phyloP scores from a whole-genome alignment of 23 red algal genomes.

The Gracilariopsis chorda region DNA sequence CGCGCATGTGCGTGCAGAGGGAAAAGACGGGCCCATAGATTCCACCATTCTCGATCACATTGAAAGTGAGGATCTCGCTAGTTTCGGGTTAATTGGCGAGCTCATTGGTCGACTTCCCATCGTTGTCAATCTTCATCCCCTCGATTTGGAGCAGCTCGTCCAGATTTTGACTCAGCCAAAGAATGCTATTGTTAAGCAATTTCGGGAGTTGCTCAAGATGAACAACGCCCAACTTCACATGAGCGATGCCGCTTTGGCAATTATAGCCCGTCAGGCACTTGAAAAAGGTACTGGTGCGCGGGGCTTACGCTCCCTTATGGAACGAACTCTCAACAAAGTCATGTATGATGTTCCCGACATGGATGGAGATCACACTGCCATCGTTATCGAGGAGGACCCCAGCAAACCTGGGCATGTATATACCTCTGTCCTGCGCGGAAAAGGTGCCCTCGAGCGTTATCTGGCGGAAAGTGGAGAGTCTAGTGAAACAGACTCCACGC shows the following conservation, averaged over 20 bases:
- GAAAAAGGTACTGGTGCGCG: constrained; percentile 91
- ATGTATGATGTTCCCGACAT: constrained; percentile 81
- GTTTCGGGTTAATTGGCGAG: constrained; percentile 90
- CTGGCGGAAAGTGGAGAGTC: constrained; percentile 35
- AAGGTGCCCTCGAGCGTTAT: constrained; percentile 50
- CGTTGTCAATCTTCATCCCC: constrained; percentile 74
- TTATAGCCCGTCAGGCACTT: constrained; percentile 77
- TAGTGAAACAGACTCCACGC: neutral
- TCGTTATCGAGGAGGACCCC: constrained; percentile 53
- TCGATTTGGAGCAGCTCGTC: constrained; percentile 82
- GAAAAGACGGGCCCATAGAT: constrained; percentile 35
- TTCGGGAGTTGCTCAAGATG: constrained; percentile 80
- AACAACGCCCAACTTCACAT: constrained; percentile 82
- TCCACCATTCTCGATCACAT: constrained; percentile 71
- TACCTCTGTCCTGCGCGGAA: constrained; percentile 32
- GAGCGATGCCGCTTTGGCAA: constrained; percentile 74
- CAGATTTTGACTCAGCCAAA: constrained; percentile 90
- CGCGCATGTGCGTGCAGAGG: constrained; percentile 67
- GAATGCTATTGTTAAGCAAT: constrained; percentile 95
- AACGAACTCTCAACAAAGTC: constrained; percentile 75
- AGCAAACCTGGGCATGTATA: constrained; percentile 13
- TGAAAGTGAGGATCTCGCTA: constrained; percentile 81
- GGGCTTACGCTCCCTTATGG: constrained; percentile 87
- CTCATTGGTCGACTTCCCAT: constrained; percentile 91
- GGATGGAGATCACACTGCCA: constrained; percentile 4